Percentiles rank a stretch among this genome's conserved stretches.
phyloP scores from a whole-genome alignment of 495 filamentous ascomycete species.

The Penicillium cosmopolitanum region DNA sequence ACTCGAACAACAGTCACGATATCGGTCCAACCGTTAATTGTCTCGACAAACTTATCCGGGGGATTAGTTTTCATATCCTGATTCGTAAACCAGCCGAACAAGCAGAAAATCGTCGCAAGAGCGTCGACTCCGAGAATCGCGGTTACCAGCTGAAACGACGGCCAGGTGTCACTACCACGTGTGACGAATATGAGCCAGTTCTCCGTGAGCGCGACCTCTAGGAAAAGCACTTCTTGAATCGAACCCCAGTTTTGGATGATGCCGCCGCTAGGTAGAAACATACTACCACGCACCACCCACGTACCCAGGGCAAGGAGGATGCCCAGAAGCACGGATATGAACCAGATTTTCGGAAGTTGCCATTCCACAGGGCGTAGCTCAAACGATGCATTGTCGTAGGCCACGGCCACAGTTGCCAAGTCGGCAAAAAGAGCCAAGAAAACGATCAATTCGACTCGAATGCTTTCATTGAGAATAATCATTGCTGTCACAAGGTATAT shows the following conservation, averaged over 20 bases:
- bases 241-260: slow-evolving; percentile 71
- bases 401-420: slow-evolving; percentile 73
- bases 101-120: slow-evolving; percentile 68
- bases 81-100: slow-evolving; percentile 72
- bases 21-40: slow-evolving; percentile 65
- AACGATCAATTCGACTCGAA: slow-evolving; percentile 67
- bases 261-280: slow-evolving; percentile 68
- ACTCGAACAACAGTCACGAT: slow-evolving; percentile 79
- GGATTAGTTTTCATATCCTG: slow-evolving; percentile 48
- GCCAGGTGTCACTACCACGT: slow-evolving; percentile 66
- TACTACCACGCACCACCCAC: slow-evolving; percentile 67
- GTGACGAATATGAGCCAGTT: slow-evolving; percentile 82
- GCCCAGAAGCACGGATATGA: slow-evolving; percentile 68
- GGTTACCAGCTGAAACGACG: slow-evolving; percentile 66
- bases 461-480: slow-evolving; percentile 74
- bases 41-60: slow-evolving; percentile 45
- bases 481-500: slow-evolving; percentile 74
- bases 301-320: slow-evolving; percentile 67
- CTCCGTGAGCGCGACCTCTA: slow-evolving; percentile 72
- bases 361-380: slow-evolving; percentile 73
- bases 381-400: slow-evolving; percentile 73
- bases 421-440: slow-evolving; percentile 77
- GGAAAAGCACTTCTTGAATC: slow-evolving; percentile 71
- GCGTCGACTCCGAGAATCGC: slow-evolving; percentile 70
- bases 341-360: slow-evolving; percentile 78